These are phyloP conservation scores for Hymenoscyphus fraxineus DNA, from an alignment of 2,329 filamentous ascomycete genomes.

Conservation along the genomic window DNA sequence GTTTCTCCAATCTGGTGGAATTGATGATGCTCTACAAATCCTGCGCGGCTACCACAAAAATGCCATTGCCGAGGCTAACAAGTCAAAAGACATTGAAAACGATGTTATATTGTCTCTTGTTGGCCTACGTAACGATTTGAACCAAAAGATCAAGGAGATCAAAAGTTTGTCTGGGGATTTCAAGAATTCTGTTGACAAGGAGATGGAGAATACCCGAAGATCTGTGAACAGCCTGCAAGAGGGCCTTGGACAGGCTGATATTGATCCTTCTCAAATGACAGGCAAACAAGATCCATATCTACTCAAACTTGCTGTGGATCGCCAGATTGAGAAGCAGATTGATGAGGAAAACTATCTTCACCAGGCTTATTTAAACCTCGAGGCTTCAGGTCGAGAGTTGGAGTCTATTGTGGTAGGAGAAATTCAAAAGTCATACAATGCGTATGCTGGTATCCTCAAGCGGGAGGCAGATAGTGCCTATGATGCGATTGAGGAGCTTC, in stretches of 20 bases:
- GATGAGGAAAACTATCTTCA: conserved; percentile 98
- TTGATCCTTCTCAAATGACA: conserved; percentile 68
- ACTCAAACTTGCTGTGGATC: conserved; percentile 78
- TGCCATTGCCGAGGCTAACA: conserved; percentile 74
- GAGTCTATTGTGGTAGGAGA: conserved; percentile 96
- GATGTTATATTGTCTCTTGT: conserved; percentile 87
- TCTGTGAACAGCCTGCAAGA: conserved; percentile 80
- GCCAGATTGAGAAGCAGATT: conserved; percentile 86
- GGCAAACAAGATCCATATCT: conserved; percentile 93
- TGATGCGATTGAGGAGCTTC: conserved; percentile 73
- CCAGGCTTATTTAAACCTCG: conserved; percentile 90
- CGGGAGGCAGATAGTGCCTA: conserved; percentile 83
- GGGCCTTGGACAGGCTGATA: conserved; percentile 71
- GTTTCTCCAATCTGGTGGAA: conserved; percentile 77
- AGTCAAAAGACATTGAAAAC: conserved; percentile 83
- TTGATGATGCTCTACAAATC: conserved; percentile 81
- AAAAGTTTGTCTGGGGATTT: conserved; percentile 91
- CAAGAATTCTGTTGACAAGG: conserved; percentile 93
- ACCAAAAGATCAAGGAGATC: conserved; percentile 98
- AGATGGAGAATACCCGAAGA: conserved; percentile 80
- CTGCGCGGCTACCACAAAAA: conserved; percentile 80
- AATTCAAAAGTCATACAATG: conserved; percentile 96
- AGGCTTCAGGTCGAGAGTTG: conserved; percentile 88
- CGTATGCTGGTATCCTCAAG: conserved; percentile 85
- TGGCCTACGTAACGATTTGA: conserved; percentile 80